phyloP scores from a whole-genome alignment of 805 yeast species.

The Debaryomyces prosopidis region DNA sequence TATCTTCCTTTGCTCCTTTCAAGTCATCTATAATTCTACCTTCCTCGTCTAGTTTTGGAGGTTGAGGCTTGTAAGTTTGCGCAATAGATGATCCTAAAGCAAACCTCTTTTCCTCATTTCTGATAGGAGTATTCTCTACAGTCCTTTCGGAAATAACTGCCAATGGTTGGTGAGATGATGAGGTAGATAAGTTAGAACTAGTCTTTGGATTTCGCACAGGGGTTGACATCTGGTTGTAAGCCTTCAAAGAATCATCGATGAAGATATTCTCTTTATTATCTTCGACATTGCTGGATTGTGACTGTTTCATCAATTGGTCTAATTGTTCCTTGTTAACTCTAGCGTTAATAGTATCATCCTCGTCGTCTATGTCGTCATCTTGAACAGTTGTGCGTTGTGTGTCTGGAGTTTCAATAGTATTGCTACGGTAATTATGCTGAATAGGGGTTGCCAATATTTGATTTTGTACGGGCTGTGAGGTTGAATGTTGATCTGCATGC shows the following conservation, averaged over 20 bases:
- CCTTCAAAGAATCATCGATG: conserved; percentile 32
- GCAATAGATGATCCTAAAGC: neutral
- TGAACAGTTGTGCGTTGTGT: conserved; percentile 46
- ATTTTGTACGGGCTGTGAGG: conserved; percentile 5
- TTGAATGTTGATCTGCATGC: conserved; percentile 3
- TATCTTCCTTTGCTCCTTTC: conserved; percentile 11
- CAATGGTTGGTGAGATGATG: conserved; percentile 23
- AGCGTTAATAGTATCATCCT: conserved; percentile 22
- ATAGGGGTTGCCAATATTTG: conserved; percentile 30
- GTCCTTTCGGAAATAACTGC: conserved; percentile 34
- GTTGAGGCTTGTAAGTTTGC: conserved; percentile 27
- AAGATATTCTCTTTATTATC: conserved; percentile 51
- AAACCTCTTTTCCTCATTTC: conserved; percentile 5
- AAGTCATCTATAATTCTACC: conserved; percentile 23
- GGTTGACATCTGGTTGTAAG: conserved; percentile 29
- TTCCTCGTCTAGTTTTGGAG: conserved; percentile 33
- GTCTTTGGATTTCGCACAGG: conserved; percentile 22
- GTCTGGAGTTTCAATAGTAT: conserved; percentile 40
- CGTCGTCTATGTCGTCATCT: conserved; percentile 40
- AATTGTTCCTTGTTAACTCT: conserved; percentile 37
- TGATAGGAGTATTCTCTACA: conserved; percentile 27
- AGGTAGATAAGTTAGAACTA: conserved; percentile 4
- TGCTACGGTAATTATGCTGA: conserved; percentile 15
- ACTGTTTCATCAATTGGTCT: conserved; percentile 22
- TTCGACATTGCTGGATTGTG: neutral